Evolutionary conservation across 2,329 filamentous ascomycete species (phyloP).

Genomic region (Fonsecaea monophora): DNA sequence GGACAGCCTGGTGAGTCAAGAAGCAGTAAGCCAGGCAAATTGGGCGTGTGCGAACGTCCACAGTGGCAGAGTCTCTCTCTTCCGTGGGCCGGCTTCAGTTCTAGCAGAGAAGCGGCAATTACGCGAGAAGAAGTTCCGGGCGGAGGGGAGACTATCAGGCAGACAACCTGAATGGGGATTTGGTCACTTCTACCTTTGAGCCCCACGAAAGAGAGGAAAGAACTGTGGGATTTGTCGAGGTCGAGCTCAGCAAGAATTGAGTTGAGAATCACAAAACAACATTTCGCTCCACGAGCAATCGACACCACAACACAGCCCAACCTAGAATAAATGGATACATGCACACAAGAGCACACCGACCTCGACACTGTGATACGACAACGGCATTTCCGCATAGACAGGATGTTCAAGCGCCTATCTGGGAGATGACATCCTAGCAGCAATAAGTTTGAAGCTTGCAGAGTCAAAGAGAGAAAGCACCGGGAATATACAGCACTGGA

Average conservation of each 20-base stretch:
- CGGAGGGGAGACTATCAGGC: neutral
- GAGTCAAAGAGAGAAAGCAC: too few species aligned
- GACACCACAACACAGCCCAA: too few species aligned
- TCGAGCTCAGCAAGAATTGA: neutral
- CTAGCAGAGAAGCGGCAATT: constrained; percentile 5
- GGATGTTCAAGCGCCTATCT: too few species aligned
- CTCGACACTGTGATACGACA: too few species aligned
- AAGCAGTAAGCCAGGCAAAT: constrained; percentile 29
- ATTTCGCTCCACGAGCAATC: too few species aligned
- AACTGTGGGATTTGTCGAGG: neutral
- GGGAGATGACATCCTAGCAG: too few species aligned
- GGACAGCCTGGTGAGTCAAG: constrained; percentile 28
- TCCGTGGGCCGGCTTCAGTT: constrained; percentile 21
- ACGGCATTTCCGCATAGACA: too few species aligned
- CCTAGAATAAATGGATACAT: too few species aligned
- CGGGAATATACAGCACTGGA: too few species aligned
- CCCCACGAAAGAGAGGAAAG: neutral
- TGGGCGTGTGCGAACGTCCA: constrained; percentile 26
- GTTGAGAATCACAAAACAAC: neutral
- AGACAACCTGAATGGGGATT: neutral
- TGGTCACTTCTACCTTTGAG: neutral
- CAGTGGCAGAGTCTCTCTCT: constrained; percentile 17
- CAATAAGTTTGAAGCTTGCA: too few species aligned
- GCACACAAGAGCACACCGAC: too few species aligned
- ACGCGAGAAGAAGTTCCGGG: neutral